Conservation (phyloP, 192 early-diverging fungal species). For the Geranomyces variabilis region DNA sequence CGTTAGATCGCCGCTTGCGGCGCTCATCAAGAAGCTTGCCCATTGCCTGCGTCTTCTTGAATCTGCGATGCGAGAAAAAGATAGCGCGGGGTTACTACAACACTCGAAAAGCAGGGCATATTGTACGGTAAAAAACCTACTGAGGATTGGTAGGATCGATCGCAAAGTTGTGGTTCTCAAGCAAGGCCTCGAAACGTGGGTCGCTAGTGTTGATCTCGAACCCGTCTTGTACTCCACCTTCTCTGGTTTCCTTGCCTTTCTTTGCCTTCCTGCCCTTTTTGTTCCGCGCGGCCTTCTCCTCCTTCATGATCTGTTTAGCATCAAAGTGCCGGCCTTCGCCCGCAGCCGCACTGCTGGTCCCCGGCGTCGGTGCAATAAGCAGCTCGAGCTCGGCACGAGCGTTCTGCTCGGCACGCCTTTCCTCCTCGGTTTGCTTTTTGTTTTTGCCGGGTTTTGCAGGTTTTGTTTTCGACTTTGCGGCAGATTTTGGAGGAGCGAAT, state of each 20-base stretch:
- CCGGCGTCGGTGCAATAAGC: constrained; percentile 47
- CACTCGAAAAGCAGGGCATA: not conserved
- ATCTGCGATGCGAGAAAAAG: constrained; percentile 42
- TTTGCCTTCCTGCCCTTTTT: constrained; percentile 47
- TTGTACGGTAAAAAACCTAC: constrained; percentile 39
- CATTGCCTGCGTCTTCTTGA: constrained; percentile 86
- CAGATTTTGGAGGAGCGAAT: not conserved
- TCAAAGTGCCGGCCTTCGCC: constrained; percentile 76
- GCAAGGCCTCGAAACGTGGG: constrained; percentile 80
- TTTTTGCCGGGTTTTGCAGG: not conserved
- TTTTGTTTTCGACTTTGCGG: too few relatives aligned
- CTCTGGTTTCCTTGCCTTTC: constrained; percentile 57
- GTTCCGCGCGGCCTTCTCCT: constrained; percentile 72
- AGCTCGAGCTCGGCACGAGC: constrained; percentile 80
- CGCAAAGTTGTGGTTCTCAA: constrained; percentile 85
- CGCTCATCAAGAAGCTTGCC: constrained; percentile 62
- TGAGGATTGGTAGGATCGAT: constrained; percentile 95
- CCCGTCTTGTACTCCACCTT: constrained; percentile 69
- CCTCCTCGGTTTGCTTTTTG: constrained; percentile 10
- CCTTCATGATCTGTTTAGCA: constrained; percentile 82
- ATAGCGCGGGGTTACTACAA: not conserved
- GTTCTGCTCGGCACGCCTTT: constrained; percentile 23
- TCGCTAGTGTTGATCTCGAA: constrained; percentile 87
- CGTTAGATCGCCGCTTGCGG: constrained; percentile 13
- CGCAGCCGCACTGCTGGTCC: constrained; percentile 38